Evolutionary conservation across 257 asterid genomes (phyloP).

Genomic region (Penstemon eatonii): DNA sequence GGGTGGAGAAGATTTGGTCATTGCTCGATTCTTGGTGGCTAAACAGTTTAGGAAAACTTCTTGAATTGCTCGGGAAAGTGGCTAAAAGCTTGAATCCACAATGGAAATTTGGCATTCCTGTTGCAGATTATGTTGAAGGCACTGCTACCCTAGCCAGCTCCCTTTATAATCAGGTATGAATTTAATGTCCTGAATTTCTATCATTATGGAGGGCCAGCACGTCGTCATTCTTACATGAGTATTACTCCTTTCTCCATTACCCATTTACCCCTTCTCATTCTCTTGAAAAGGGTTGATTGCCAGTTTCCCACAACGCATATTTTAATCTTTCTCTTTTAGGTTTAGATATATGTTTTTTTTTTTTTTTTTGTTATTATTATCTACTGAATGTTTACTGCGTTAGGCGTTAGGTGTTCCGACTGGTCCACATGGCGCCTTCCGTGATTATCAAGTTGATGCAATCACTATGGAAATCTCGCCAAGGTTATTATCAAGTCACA

Average conservation of each 20-base stretch:
- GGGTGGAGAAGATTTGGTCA: conserved; percentile 70
- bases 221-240: neutral
- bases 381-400: neutral
- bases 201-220: conserved; percentile 10
- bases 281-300: neutral
- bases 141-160: conserved; percentile 90
- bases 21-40: conserved; percentile 81
- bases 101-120: conserved; percentile 79
- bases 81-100: conserved; percentile 73
- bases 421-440: conserved; percentile 96
- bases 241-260: neutral
- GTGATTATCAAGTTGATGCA: conserved; percentile 95
- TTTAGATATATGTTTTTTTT: conserved; percentile 2
- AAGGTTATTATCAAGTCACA: conserved; percentile 50
- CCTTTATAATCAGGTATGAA: conserved; percentile 74
- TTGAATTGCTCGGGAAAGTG: conserved; percentile 60
- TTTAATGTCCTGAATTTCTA: conserved; percentile 19
- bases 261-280: neutral
- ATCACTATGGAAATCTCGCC: conserved; percentile 82
- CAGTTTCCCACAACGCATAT: neutral
- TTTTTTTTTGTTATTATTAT: neutral
- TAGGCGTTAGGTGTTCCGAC: conserved; percentile 97
- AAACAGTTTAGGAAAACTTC: conserved; percentile 53
- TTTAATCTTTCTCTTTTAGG: conserved; percentile 10
- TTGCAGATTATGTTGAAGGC: conserved; percentile 82